These are phyloP conservation scores for Xylaria digitata DNA, from an alignment of 2,329 filamentous ascomycete genomes.

Conservation along the genomic window DNA sequence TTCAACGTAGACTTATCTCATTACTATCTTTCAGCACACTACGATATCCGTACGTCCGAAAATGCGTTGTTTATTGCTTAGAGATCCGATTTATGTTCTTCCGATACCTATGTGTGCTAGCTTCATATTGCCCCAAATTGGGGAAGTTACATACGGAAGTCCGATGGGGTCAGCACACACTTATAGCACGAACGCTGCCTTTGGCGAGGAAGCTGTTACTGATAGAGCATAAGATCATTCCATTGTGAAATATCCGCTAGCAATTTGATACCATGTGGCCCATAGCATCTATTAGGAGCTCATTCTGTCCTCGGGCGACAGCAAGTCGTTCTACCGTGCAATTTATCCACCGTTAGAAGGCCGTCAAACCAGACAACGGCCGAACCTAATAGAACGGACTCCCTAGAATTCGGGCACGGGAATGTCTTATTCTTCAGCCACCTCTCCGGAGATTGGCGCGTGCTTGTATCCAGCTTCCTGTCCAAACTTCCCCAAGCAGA, in stretches of 20 bases:
- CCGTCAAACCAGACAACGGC: neutral
- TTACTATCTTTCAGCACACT: neutral
- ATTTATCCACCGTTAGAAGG: neutral
- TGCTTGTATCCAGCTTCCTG: too few relatives aligned
- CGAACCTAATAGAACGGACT: neutral
- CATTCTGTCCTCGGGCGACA: neutral
- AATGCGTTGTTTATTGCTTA: neutral
- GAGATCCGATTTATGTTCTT: neutral
- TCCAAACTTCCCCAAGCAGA: conserved; percentile 33
- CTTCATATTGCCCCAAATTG: neutral
- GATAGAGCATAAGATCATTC: neutral
- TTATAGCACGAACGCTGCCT: neutral
- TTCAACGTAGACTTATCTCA: neutral
- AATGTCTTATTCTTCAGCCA: neutral
- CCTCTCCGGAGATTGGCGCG: conserved; percentile 24
- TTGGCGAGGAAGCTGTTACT: neutral
- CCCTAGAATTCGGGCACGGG: neutral
- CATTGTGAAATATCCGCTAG: neutral
- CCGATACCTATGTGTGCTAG: neutral
- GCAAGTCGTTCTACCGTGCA: neutral
- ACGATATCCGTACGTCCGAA: neutral
- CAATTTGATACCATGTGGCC: neutral
- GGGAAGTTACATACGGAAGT: conserved; percentile 32
- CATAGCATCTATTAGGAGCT: neutral
- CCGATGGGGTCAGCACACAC: conserved; percentile 31